phyloP scores from a whole-genome alignment of 1,284 basidiomycete species.

The Tilletia setariae region DNA sequence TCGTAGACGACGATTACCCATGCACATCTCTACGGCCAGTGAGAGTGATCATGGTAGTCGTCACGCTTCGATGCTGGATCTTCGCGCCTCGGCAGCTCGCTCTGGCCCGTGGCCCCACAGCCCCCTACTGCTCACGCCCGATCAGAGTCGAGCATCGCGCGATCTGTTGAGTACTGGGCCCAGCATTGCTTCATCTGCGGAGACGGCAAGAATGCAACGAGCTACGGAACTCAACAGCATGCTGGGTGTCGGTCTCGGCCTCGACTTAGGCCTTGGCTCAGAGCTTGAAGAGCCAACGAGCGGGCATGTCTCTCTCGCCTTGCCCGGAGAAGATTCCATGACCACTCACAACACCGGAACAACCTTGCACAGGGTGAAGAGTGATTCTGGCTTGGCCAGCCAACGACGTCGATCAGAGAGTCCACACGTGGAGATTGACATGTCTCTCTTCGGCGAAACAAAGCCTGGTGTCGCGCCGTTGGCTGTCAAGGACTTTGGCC shows the following conservation, averaged over 20 bases:
- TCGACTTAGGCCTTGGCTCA: not conserved
- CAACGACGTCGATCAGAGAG: not conserved
- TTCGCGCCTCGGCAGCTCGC: not conserved
- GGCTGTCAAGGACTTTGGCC: not conserved
- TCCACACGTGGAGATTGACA: constrained; percentile 9
- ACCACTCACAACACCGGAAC: not conserved
- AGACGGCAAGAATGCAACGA: not conserved
- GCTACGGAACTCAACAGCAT: constrained; percentile 3
- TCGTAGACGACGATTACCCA: not conserved
- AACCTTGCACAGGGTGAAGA: not conserved
- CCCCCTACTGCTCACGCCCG: constrained; percentile 1
- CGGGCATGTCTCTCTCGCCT: not conserved
- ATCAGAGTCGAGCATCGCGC: not conserved
- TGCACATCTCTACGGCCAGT: not conserved
- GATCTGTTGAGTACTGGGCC: not conserved
- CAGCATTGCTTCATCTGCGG: not conserved
- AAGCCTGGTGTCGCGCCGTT: not conserved
- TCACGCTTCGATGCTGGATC: not conserved
- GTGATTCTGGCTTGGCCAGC: not conserved
- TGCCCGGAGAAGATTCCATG: not conserved
- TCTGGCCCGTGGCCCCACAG: constrained; percentile 7
- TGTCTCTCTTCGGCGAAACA: not conserved
- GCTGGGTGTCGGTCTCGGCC: not conserved
- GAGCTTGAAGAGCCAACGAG: not conserved
- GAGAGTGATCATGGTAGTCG: not conserved